Evolutionary conservation across 768 basidiomycete species (phyloP), one percentile per base, ranked within the genome.

Genomic region (Lentinula raphanica): DNA sequence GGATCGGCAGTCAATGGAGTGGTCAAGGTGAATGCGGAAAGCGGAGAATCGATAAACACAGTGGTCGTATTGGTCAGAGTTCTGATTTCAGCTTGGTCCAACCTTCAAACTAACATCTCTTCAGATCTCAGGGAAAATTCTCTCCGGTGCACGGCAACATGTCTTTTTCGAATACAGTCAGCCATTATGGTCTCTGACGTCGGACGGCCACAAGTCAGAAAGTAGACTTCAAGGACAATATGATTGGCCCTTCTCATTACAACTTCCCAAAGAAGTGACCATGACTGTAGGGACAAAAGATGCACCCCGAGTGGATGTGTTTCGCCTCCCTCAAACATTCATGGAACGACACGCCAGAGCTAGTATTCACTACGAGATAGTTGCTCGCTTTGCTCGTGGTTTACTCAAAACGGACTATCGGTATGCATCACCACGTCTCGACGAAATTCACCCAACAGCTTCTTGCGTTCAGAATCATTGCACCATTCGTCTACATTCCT

Each of bases 121-220:
- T n/a, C 50, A 79, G 78, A 56, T 76, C 7, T 65, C 60, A 9
- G 78, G 77, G 7, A 68, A 71, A 48, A 67, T 79, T n/a, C 69
- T 74, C 38, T 72, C 72, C 7, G 73, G 73, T 13, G 53, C 78
- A 69, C 67, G 74, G 23, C 66, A 68, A 17, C 23, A 67, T 27
- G 69, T 65, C 13, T 78, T 77, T 60, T 58, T 78, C 17, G 67
- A 77, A 21, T 58, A 69, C 19, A 45, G 68, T 8, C 54, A 60
- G n/a, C 71, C 69, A 1, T 60, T 78, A 7, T 79, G 77, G 78
- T 68, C 70, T 27, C 67, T 66, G 40, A 60, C 67, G 21, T 39
- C 61, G 27, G 35, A 39, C 13, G 25, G 32, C 29, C n/a, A 59
- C 59, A 54, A 65, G 56, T 62, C 59, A 27, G 65, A 48, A 12